These are phyloP conservation scores for Entonaema liquescens DNA, from an alignment of 495 filamentous ascomycete genomes.

Conservation along the genomic window DNA sequence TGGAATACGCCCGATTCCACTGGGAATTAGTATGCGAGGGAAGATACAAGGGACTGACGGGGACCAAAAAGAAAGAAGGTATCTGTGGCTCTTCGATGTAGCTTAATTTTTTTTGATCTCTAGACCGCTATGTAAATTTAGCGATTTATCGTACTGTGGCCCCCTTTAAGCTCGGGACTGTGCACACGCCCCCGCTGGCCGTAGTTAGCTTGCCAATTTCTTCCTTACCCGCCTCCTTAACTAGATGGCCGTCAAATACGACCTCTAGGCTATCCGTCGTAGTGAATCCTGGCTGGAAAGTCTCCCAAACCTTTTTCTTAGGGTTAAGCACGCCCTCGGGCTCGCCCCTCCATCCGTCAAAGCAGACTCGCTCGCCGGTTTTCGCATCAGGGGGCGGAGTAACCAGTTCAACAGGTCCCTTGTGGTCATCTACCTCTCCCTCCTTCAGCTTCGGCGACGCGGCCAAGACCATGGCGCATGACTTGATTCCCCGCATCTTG, in stretches of 20 bases:
- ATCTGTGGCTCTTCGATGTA: slow-evolving; percentile 20
- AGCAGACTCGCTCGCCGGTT: slow-evolving; percentile 87
- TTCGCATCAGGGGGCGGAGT: slow-evolving; percentile 79
- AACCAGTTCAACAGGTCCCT: slow-evolving; percentile 92
- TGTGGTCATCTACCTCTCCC: slow-evolving; percentile 83
- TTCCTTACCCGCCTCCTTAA: slow-evolving; percentile 65
- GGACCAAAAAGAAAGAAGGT: not conserved
- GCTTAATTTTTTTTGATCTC: slow-evolving; percentile 29
- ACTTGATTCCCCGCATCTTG: slow-evolving; percentile 98
- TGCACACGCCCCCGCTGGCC: slow-evolving; percentile 75
- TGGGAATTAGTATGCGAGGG: slow-evolving; percentile 2
- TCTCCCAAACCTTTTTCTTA: slow-evolving; percentile 99
- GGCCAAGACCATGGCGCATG: slow-evolving; percentile 93
- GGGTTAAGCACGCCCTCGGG: slow-evolving; percentile 94
- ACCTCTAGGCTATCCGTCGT: slow-evolving; percentile 83
- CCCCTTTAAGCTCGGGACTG: slow-evolving; percentile 74
- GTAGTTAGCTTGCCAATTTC: slow-evolving; percentile 75
- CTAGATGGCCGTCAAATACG: slow-evolving; percentile 59
- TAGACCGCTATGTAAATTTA: slow-evolving; percentile 2
- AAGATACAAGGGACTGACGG: not conserved
- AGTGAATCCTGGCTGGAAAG: slow-evolving; percentile 90
- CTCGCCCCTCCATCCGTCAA: slow-evolving; percentile 93
- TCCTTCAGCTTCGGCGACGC: slow-evolving; percentile 82
- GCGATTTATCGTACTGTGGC: slow-evolving; percentile 71
- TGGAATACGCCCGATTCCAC: slow-evolving; percentile 7